Base-by-base conservation (phyloP, 2,329 filamentous ascomycete species). In the Trichoderma atroviride region DNA sequence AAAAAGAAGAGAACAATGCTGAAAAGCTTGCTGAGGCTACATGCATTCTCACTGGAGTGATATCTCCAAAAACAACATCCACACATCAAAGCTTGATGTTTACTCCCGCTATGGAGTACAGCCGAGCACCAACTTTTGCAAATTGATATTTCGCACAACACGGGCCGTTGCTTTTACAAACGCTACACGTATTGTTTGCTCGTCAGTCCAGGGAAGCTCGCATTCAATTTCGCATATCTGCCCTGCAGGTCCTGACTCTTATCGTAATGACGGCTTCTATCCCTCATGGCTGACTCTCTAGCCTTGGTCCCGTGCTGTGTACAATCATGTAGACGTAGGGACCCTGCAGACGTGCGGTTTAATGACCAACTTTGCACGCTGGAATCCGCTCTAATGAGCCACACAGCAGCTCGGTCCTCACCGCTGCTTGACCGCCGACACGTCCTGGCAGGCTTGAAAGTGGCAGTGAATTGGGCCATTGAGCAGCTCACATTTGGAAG, bases 171-270 rank as follows among this genome's bases (percentile, higher is more conserved):
- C 27, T 55, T 13, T 27, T 55, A 19, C 24, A 43, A 43, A 43
- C n/a, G n/a, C 29, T 22, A 19, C 9, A 16, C 27, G 52, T 31
- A 16, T 43, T 29, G 52, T 35, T 50, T 29, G 53, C 27, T 57
- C 5, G 53, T 37, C 14, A 29, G n/a, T 59, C 47, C 22, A 50
- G 68, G 40, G 40, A 40, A 59, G 52, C 16, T 37, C 64, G 37
- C 53, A 19, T 40, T 55, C 31, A 66, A 66, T 52, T 64, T 69
- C 61, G 22, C 22, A 57, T 29, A 29, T 60, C 24, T 65, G 59
- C 67, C 67, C 55, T 66, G 60, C 50, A 33, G 58, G 61, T 66
- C 68, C 65, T 50, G 58, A 66, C 31, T 27, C 67, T 56, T 52
- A 62, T 35, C 37, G 59, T 52, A 69, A 64, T 33, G 53, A 40